phyloP scores from a whole-genome alignment of 169 alveolate genomes.

The Neospora caninum region DNA sequence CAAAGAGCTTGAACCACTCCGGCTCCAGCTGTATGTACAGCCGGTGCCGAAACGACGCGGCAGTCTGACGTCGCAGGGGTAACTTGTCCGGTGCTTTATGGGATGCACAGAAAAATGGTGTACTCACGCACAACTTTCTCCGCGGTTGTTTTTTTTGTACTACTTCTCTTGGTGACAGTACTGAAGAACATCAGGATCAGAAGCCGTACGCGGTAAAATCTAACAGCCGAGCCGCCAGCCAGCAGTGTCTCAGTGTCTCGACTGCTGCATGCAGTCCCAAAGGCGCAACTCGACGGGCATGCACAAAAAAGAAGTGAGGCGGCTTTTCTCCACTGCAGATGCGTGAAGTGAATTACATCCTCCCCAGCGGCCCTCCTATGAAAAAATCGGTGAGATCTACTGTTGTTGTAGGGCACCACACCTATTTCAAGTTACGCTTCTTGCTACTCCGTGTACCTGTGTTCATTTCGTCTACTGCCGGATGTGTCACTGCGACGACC shows the following conservation, averaged over 20 bases:
- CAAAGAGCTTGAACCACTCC: background rate
- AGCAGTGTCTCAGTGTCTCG: background rate
- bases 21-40: background rate
- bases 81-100: background rate
- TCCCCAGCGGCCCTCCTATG: too few relatives aligned
- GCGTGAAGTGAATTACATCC: too few relatives aligned
- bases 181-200: too few relatives aligned
- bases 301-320: too few relatives aligned
- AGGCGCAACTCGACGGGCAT: background rate
- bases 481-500: too few relatives aligned
- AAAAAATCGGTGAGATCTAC: too few relatives aligned
- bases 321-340: too few relatives aligned
- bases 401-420: too few relatives aligned
- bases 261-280: background rate
- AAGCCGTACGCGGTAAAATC: too few relatives aligned
- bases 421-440: too few relatives aligned
- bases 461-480: too few relatives aligned
- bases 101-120: background rate
- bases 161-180: background rate
- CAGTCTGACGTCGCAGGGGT: background rate
- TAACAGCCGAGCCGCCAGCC: background rate
- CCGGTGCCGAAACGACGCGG: background rate
- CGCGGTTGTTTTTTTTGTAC: background rate
- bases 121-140: background rate
- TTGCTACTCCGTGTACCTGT: too few relatives aligned